A percentile compares a stretch with the other conserved stretches of the same genome.
phyloP scores from a whole-genome alignment of 164 flowering plant species.

The Annona cherimola region DNA sequence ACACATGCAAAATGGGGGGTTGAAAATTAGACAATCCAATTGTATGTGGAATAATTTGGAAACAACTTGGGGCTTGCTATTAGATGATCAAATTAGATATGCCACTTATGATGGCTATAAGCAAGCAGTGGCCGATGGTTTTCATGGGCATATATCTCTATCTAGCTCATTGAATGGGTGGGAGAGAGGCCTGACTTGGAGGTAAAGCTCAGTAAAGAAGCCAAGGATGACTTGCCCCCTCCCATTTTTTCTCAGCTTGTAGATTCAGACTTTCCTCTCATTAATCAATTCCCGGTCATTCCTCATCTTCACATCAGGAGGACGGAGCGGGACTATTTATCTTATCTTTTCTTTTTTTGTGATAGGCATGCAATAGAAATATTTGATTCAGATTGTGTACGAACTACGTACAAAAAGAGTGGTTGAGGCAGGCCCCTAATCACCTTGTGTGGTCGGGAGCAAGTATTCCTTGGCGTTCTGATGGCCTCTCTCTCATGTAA shows the following conservation, averaged over 20 bases:
- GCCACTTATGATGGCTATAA: neutral
- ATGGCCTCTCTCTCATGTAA: neutral
- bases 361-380: no score
- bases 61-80: no score
- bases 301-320: no score
- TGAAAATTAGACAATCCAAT: neutral
- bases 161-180: neutral
- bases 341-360: no score
- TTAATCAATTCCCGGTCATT: no score
- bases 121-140: neutral
- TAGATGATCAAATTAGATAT: neutral
- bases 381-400: no score
- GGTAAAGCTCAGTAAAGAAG: neutral
- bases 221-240: neutral
- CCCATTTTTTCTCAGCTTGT: no score
- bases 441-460: neutral
- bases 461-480: neutral
- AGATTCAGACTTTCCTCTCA: no score
- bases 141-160: neutral
- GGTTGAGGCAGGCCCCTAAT: neutral
- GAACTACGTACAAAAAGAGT: no score
- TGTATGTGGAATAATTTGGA: neutral
- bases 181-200: neutral
- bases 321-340: no score
- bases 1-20: neutral